Evolutionary conservation across 768 basidiomycete species (phyloP), one percentile per base, ranked within the genome.

Genomic region (Gymnopilus dilepis): DNA sequence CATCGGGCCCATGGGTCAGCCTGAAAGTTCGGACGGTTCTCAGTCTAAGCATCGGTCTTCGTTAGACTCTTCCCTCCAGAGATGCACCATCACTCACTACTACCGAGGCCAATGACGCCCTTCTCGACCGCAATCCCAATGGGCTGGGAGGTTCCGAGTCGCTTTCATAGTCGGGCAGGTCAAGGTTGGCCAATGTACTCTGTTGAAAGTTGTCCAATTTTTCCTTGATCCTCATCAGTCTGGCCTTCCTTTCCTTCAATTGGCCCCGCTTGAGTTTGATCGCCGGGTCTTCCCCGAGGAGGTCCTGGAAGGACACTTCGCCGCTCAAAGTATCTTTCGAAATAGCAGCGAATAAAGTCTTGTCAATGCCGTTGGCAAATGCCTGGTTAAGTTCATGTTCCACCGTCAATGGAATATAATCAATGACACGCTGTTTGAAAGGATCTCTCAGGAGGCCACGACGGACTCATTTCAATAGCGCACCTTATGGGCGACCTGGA

Each of bases 401-500:
- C 34, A 86, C 84, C 51, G 74, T 76, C 7, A 83, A 69, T 0
- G 86, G 86, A 13, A 87, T 60, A 40, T 79, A 72, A 58, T 89
- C 88, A 37, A 85, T 78, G 63, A 87, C 71, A 12, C 88, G 81
- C 87, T 89, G 22, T 17, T 45, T 30, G 12, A 22, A 13, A 34
- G 21, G 34, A 26, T 19, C 3, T 21, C 12, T 42, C 1, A 26
- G 9, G 34, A 26, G 8, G 6, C 4, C 21, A 6, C 17, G 30
- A 19, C 6, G 41, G 8, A 58, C 45, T 8, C n/a, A 52, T 1
- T 15, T 30, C 4, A 40, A 43, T 43, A 28, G 56, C 72, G 19
- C 58, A 84, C 85, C 76, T 84, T 83, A 73, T 77, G 81, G 8
- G 85, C 79, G 0, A 87, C 77, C 40, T 84, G 78, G 66, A 82